These are phyloP conservation scores for Pyracantha coccinea DNA, from an alignment of 331 rosid genomes.

Conservation along the genomic window DNA sequence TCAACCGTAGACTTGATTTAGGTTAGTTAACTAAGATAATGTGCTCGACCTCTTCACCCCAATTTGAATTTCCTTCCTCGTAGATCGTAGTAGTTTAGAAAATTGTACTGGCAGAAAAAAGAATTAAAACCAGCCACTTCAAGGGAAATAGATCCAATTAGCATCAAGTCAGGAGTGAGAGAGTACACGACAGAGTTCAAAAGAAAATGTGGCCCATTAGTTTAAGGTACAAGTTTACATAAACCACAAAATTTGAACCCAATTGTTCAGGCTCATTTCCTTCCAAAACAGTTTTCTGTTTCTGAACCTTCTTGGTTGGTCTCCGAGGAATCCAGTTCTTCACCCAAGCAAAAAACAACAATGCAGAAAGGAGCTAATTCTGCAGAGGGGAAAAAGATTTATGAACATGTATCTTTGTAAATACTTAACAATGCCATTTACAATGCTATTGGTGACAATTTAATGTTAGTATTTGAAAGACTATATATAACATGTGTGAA, in stretches of 20 bases:
- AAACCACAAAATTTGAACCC: neutral
- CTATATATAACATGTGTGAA: neutral
- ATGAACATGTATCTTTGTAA: too few species aligned
- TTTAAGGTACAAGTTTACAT: neutral
- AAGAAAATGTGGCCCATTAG: neutral
- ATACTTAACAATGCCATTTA: neutral
- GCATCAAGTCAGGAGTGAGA: neutral
- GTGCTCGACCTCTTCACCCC: too few species aligned
- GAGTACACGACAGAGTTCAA: neutral
- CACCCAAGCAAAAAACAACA: slow-evolving; percentile 52
- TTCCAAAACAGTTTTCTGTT: slow-evolving; percentile 27
- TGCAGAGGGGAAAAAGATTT: neutral
- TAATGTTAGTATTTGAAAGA: neutral
- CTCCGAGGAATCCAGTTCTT: slow-evolving; percentile 8
- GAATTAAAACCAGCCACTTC: neutral
- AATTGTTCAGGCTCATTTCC: neutral
- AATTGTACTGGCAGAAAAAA: too few species aligned
- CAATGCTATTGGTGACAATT: neutral
- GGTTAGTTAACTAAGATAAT: too few species aligned
- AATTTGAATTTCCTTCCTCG: too few species aligned
- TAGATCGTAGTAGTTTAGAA: too few species aligned
- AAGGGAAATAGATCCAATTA: neutral
- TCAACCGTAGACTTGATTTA: too few species aligned
- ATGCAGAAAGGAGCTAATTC: slow-evolving; percentile 27
- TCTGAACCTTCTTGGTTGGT: slow-evolving; percentile 38